Base-by-base conservation (phyloP, 306 rosid genomes). In the Hylodesmum podocarpum region DNA sequence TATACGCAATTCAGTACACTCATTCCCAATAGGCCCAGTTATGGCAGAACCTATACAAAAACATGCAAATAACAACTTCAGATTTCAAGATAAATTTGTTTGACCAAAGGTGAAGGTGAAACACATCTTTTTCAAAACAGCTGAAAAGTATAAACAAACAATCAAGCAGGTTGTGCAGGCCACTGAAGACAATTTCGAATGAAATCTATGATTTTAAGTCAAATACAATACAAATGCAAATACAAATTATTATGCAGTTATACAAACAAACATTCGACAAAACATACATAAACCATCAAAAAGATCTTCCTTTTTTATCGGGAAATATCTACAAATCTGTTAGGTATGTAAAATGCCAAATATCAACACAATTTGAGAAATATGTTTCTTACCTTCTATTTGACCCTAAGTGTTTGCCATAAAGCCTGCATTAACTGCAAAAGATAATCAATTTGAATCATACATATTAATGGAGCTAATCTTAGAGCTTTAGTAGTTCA, bases 1-100 rank as follows among this genome's bases (percentile, higher is more conserved):
- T 84, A 87, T 87, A 0, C 89, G 83, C 7, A 87, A 79, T 79
- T 85, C 94, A 28, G 91, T 89, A 40, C 93, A 87, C 77, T 89
- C 91, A 80, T 89, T 87, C 8, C 89, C 86, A 28, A 87, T 87
- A 15, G 91, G 89, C 36, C 91, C 91, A 1, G 88, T 81, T 47
- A 85, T 87, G 9, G 88, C 89, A 83, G 91, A 87, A 4, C 89
- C 93, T 89, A 43, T 67, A 36, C 11, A 55, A 24, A 15, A 59
- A 11, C 70, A 74, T 4, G 34, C 10, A 44, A 74, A 39, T 55
- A 6, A 33, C 14, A 41, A 40, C 10, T 8, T 14, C 53, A 37
- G n/a, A 71, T 4, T 72, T 54, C 7, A 6, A 4, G 2, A 69
- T 1, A 5, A 50, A 11, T 7, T 9, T 63, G 16, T 4, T 65